A percentile compares a stretch with the other conserved stretches of the same genome.
Conservation (phyloP, 257 asterid genomes). For the Penstemon barbatus region DNA sequence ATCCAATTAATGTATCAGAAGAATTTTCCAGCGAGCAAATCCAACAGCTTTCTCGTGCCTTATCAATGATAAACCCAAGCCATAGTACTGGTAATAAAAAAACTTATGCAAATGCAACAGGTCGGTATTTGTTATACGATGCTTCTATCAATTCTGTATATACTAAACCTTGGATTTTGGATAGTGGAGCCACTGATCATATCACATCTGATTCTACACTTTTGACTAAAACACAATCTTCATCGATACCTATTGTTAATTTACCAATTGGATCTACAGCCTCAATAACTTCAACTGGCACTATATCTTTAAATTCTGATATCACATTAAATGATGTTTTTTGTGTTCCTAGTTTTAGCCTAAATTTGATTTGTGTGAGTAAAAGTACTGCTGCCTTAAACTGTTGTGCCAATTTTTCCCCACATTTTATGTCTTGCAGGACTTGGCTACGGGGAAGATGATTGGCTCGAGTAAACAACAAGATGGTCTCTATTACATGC, state of each 20-base stretch:
- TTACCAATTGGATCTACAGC: background rate
- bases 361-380: background rate
- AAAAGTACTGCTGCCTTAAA: background rate
- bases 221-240: background rate
- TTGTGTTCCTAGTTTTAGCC: constrained; percentile 4
- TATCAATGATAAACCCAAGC: background rate
- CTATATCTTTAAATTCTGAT: background rate
- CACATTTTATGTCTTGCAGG: constrained; percentile 7
- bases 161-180: constrained; percentile 15
- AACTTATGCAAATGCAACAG: constrained; percentile 9
- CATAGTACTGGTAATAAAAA: background rate
- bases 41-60: background rate
- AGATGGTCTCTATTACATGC: background rate
- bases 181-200: constrained; percentile 14
- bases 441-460: constrained; percentile 21
- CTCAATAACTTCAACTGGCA: background rate
- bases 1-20: background rate
- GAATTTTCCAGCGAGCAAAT: background rate
- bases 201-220: background rate
- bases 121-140: background rate
- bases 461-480: constrained; percentile 13
- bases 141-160: background rate
- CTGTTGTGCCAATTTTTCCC: constrained; percentile 2
- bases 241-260: background rate
- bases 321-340: background rate